These are phyloP conservation scores for Andrographis paniculata DNA, from an alignment of 305 asterid species.

Conservation along the genomic window DNA sequence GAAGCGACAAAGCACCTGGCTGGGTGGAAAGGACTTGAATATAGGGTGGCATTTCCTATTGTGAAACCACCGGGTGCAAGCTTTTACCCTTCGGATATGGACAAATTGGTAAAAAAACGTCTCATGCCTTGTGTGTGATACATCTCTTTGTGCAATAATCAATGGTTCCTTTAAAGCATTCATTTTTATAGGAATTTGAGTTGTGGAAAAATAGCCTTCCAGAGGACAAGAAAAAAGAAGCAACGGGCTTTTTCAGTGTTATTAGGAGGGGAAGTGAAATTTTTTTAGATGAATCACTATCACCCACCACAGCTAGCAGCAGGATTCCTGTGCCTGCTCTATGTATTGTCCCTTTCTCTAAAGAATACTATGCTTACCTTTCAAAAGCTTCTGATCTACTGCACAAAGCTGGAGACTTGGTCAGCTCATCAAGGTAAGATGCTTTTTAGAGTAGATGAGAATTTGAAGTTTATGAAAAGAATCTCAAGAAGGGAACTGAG, in stretches of 20 bases:
- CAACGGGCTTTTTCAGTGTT: conserved; percentile 75
- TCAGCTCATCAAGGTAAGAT: conserved; percentile 61
- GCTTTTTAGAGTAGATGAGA: too few relatives aligned
- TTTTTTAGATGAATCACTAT: conserved; percentile 32
- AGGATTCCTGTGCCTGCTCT: conserved; percentile 46
- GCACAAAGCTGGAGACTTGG: conserved; percentile 74
- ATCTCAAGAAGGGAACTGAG: background rate
- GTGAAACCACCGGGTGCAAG: conserved; percentile 83
- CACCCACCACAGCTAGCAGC: conserved; percentile 23
- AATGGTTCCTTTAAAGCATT: background rate
- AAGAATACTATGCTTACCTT: conserved; percentile 61
- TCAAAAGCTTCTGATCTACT: conserved; percentile 64
- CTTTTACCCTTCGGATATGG: conserved; percentile 96
- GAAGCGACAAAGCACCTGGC: conserved; percentile 63
- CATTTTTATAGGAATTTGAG: conserved; percentile 62
- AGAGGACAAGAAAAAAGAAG: conserved; percentile 70
- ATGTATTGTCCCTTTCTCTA: conserved; percentile 63
- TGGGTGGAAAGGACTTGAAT: conserved; percentile 88
- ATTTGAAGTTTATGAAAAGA: conserved; percentile 4
- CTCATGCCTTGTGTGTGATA: conserved; percentile 10
- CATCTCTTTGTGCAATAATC: too few relatives aligned
- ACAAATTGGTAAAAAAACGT: conserved; percentile 55
- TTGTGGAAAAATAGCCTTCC: conserved; percentile 74
- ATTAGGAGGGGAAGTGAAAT: conserved; percentile 74
- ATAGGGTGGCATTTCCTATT: conserved; percentile 67